Conservation (phyloP, 75 land plant genomes). For the Larix kaempferi region DNA sequence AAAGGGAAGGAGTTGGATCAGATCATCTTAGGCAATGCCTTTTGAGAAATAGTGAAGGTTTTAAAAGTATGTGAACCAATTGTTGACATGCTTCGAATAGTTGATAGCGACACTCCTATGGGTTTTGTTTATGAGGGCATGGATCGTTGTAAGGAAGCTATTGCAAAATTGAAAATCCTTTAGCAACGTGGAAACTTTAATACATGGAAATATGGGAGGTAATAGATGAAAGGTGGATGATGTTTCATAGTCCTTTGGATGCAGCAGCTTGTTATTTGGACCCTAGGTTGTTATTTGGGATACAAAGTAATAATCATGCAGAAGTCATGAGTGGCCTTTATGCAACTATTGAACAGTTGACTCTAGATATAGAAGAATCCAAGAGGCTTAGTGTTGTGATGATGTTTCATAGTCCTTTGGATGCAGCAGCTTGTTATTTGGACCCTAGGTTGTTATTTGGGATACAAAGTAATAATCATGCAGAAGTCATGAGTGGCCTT, state of each 20-base stretch:
- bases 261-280: not conserved
- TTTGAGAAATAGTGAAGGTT: not conserved
- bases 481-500: not conserved
- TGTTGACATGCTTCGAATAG: not conserved
- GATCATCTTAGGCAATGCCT: too few species aligned
- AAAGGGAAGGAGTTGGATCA: too few species aligned
- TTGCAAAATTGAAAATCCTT: not conserved
- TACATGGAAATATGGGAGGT: not conserved
- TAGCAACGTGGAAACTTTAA: not conserved
- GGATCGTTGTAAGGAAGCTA: not conserved
- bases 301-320: not conserved
- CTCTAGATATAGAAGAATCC: too few species aligned
- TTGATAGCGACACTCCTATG: not conserved
- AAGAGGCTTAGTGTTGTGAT: too few species aligned
- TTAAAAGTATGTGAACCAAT: not conserved
- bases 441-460: not conserved
- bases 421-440: not conserved
- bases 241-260: too few species aligned
- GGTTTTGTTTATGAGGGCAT: not conserved
- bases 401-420: too few species aligned
- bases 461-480: not conserved
- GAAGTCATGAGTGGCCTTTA: not conserved
- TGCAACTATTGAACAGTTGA: not conserved
- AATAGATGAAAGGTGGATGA: not conserved
- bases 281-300: not conserved